Conservation (phyloP, 192 early-diverging fungal species). For the Rhizoclosmatium sp. region DNA sequence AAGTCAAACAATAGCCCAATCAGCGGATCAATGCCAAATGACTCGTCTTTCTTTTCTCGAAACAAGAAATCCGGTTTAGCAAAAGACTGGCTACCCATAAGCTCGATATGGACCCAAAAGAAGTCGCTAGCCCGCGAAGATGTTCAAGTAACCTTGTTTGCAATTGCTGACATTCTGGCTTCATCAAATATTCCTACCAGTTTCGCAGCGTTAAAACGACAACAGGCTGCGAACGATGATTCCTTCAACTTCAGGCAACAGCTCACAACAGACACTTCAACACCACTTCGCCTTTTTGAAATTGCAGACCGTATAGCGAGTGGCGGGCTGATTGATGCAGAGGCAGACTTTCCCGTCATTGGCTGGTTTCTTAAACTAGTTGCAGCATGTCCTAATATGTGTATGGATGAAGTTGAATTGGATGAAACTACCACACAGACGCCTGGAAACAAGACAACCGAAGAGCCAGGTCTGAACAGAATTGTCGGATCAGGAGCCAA, state of each 20-base stretch:
- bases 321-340: constrained; percentile 17
- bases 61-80: neutral
- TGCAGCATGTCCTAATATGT: constrained; percentile 11
- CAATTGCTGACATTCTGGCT: constrained; percentile 16
- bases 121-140: constrained; percentile 24
- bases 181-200: constrained; percentile 7
- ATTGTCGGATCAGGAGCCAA: neutral
- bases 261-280: constrained; percentile 7
- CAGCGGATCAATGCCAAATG: too few species aligned
- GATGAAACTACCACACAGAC: neutral
- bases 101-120: constrained; percentile 16
- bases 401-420: neutral
- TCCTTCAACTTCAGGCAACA: constrained; percentile 4
- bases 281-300: constrained; percentile 23
- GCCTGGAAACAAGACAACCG: neutral
- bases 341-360: constrained; percentile 19
- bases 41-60: neutral
- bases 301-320: constrained; percentile 22
- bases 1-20: too few species aligned
- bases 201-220: constrained; percentile 10
- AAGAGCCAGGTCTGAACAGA: neutral
- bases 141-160: constrained; percentile 25
- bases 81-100: constrained; percentile 20
- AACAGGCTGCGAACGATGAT: constrained; percentile 14
- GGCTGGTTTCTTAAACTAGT: constrained; percentile 25